Evolutionary conservation across 2,329 filamentous ascomycete genomes (phyloP), one percentile per base, ranked within the genome.

Genomic region (Aspergillus sp.): DNA sequence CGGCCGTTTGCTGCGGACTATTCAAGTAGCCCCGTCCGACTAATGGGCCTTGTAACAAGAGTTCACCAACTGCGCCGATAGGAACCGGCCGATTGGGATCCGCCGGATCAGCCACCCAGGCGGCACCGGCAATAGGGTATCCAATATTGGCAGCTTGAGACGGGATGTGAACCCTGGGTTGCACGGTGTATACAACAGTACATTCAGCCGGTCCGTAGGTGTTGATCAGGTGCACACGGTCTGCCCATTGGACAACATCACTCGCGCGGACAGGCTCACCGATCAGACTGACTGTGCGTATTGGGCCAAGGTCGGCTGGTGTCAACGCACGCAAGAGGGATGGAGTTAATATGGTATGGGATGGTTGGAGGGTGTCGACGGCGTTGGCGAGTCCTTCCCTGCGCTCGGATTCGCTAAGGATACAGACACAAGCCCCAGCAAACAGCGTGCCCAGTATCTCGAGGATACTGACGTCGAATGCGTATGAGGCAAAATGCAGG

Each of bases 21-120:
- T 79, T 79, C 9, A 85, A 70, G 58, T 87, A 87, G 6, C 83
- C 84, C 20, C 80, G 72, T 2, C 81, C 83, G 0, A 87, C 81
- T 17, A 83, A 78, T 1, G 82, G 81, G 0, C 66, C 66, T 45
- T 67, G 63, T 2, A 68, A 22, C 15, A 66, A 22, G 1, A 68
- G 58, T 44, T 68, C 66, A 26, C 65, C 66, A 6, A 76, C 2
- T 80, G 80, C 1, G 81, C 87, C 71, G 85, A 79, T 67, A 80
- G 82, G 5, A 8, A 42, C 52, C 0, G 45, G 53, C 75, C 79
- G 76, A 75, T 79, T 32, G 74, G 80, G 32, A 78, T 78, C 13
- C 75, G 67, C 5, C 2, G 24, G 26, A 11, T 26, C 22, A 12
- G 17, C 22, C 11, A 48, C 30, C 44, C 44, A 48, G 13, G n/a